Conservation (phyloP, 75 land plant species). For the Pinus tabuliformis region DNA sequence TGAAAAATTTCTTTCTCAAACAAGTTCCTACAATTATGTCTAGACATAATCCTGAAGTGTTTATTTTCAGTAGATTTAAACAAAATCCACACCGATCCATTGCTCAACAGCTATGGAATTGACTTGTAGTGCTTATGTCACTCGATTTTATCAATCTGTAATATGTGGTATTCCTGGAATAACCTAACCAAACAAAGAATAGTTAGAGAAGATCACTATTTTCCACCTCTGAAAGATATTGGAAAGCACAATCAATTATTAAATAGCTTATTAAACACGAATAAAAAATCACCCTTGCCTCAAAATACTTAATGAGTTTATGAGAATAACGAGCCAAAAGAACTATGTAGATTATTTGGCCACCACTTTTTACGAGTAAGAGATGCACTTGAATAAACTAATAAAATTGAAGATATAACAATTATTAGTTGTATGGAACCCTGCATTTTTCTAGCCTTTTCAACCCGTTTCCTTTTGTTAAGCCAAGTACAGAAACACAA, state of each 20-base stretch:
- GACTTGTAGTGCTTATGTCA: conserved; percentile 88
- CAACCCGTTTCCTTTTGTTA: background rate
- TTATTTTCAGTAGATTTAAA: conserved; percentile 52
- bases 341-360: conserved; percentile 10
- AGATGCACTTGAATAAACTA: conserved; percentile 23
- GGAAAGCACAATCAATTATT: no score
- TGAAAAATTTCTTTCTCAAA: background rate
- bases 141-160: background rate
- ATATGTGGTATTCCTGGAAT: no score
- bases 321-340: conserved; percentile 39
- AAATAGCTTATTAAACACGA: no score
- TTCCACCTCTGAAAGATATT: no score
- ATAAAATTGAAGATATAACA: background rate
- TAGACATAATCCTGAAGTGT: conserved; percentile 19
- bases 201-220: no score
- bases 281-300: conserved; percentile 12
- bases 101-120: conserved; percentile 44
- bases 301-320: conserved; percentile 45
- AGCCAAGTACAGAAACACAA: background rate
- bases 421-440: background rate
- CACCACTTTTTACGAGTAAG: conserved; percentile 29
- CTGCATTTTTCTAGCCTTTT: background rate
- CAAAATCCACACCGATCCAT: conserved; percentile 64
- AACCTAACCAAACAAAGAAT: no score
- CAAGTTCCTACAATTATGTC: background rate